A percentile compares a stretch with the other conserved stretches of the same genome.
These are phyloP conservation scores for Cairneyella variabilis DNA, from an alignment of 495 filamentous ascomycete species.

Conservation along the genomic window DNA sequence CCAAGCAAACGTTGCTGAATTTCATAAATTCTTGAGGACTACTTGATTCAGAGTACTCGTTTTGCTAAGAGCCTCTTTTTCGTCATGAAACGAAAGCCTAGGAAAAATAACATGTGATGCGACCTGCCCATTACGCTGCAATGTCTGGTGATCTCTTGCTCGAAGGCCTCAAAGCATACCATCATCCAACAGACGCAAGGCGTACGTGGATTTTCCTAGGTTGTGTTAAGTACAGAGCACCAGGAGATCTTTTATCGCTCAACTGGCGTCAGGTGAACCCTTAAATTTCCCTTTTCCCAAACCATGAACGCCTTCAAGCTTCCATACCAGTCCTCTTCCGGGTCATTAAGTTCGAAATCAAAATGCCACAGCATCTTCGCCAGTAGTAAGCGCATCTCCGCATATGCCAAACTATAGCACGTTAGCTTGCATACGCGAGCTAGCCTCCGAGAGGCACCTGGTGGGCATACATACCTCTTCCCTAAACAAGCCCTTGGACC, in stretches of 20 bases:
- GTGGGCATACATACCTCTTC: slow-evolving; percentile 17
- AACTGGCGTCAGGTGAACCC: slow-evolving; percentile 1
- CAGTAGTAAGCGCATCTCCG: slow-evolving; percentile 48
- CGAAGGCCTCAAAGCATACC: no score
- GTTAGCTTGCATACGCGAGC: neutral
- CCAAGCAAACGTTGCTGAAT: no score
- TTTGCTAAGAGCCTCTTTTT: no score
- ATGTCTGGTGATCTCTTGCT: no score
- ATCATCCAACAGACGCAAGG: no score
- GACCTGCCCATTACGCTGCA: no score
- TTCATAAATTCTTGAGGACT: no score
- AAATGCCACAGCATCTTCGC: slow-evolving; percentile 51
- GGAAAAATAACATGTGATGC: no score
- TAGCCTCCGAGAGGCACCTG: neutral
- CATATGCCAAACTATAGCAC: slow-evolving; percentile 38
- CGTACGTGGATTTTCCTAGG: no score
- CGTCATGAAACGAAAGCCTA: no score
- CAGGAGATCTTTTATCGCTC: slow-evolving; percentile 25
- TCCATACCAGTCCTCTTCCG: slow-evolving; percentile 2
- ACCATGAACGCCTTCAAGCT: slow-evolving; percentile 1
- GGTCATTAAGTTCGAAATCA: slow-evolving; percentile 35
- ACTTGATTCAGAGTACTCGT: no score
- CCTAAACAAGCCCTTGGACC: slow-evolving; percentile 47
- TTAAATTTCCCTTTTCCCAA: neutral
- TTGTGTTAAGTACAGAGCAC: no score